Evolutionary conservation across 176 grass and related monocot species (phyloP).

Genomic region (Canna indica): DNA sequence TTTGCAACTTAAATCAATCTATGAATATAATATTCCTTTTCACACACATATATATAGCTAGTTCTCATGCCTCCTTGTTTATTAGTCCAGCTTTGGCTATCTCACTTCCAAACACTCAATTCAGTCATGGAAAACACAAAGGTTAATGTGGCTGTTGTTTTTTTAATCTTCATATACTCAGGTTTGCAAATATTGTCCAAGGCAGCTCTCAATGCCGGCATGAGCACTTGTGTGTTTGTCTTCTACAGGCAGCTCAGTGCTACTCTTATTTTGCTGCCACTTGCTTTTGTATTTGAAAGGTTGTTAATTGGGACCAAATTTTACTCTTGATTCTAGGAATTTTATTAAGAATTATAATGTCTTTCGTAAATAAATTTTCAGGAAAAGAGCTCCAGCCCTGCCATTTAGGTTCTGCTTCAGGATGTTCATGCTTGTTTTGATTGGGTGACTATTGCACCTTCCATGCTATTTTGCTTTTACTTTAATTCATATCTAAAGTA

Average conservation of each 20-base stretch:
- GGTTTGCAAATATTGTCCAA: slow-evolving; percentile 54
- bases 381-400: slow-evolving; percentile 48
- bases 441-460: slow-evolving; percentile 34
- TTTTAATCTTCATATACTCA: slow-evolving; percentile 59
- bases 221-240: slow-evolving; percentile 54
- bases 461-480: no score
- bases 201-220: slow-evolving; percentile 44
- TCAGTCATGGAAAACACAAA: slow-evolving; percentile 29
- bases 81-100: no score
- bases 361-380: neutral
- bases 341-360: neutral
- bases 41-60: no score
- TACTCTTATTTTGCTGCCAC: slow-evolving; percentile 41
- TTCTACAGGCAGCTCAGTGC: slow-evolving; percentile 64
- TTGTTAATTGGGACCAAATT: slow-evolving; percentile 1
- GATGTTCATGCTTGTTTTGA: slow-evolving; percentile 52
- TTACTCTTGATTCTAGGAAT: neutral
- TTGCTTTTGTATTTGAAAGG: slow-evolving; percentile 47
- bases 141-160: slow-evolving; percentile 24
- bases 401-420: slow-evolving; percentile 36
- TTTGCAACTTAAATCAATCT: no score
- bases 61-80: no score
- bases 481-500: no score
- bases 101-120: no score
- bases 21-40: no score